phyloP scores from a whole-genome alignment of 495 filamentous ascomycete species.

The Penicillium maclennaniae region DNA sequence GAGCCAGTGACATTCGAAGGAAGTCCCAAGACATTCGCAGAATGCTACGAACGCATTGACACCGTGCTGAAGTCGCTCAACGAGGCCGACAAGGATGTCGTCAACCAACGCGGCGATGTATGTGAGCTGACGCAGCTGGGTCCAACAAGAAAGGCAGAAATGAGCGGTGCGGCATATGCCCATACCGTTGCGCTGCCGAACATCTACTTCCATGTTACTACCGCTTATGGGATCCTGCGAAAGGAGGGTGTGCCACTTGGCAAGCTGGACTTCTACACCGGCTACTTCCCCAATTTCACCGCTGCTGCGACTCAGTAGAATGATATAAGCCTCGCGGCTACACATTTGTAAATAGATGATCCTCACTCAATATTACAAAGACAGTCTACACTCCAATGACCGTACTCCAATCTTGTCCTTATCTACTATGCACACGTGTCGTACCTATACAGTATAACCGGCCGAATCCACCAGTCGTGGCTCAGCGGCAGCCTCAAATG shows the following conservation, averaged over 20 bases:
- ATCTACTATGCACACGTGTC: not conserved
- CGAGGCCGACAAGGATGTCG: slow-evolving; percentile 32
- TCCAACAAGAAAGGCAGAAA: not conserved
- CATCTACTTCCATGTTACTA: slow-evolving; percentile 57
- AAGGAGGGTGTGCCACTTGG: slow-evolving; percentile 53
- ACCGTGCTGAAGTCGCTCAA: slow-evolving; percentile 38
- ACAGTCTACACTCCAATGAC: not conserved
- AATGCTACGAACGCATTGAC: slow-evolving; percentile 39
- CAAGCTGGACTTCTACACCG: slow-evolving; percentile 38
- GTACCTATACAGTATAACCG: slow-evolving; percentile 59
- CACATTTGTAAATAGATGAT: not conserved
- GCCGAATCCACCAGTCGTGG: slow-evolving; percentile 71
- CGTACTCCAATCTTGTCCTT: not conserved
- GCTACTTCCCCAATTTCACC: slow-evolving; percentile 32
- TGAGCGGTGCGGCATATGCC: slow-evolving; percentile 32
- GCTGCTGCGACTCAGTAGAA: not conserved
- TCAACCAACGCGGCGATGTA: slow-evolving; percentile 24
- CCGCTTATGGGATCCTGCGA: slow-evolving; percentile 54
- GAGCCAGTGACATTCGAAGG: slow-evolving; percentile 29
- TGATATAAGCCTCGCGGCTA: not conserved
- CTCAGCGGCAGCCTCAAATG: slow-evolving; percentile 72
- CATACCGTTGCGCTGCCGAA: slow-evolving; percentile 46
- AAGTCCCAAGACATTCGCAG: slow-evolving; percentile 34
- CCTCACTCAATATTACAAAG: not conserved
- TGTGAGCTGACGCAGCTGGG: slow-evolving; percentile 15